Evolutionary conservation across 2,329 filamentous ascomycete species (phyloP), one percentile per base, ranked within the genome.

Genomic region (Xylaria sp.): DNA sequence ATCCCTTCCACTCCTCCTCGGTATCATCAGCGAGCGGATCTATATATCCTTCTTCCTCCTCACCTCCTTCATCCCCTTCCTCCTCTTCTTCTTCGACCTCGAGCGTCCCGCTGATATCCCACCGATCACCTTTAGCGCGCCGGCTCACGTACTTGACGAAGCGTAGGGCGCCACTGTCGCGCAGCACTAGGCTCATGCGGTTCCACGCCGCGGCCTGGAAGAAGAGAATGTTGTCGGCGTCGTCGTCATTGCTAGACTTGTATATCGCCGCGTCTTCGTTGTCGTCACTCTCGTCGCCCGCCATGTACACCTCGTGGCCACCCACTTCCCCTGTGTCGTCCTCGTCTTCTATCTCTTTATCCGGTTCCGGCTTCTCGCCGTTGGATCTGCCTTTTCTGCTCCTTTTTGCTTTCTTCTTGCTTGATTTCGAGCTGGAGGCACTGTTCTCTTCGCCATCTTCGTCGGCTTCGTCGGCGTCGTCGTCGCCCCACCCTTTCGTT

Each of bases 111-210:
- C 89, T 91, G 59, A 98, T 86, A 82, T 99, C 96, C 94, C 94
- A 98, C 52, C 96, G 87, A 81, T 98, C 96, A 0, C 96, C 96
- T 77, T 89, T 89, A 8, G 96, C 96, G 60, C 87, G 88, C 69
- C 86, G 86, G 81, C 92, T 97, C 25, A 99, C 92, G 80, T 98
- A 99, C 84, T 98, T 99, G 77, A 98, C 94, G 79, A 99, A 99
- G 79, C 93, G 91, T 78, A 99, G 85, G 15, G 92, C 91, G 15
- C 93, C 94, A 73, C 89, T 90, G 79, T 99, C 96, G 67, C 96
- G 88, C 74, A 98, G 84, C 39, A 98, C 96, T 73, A 99, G 89
- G 72, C 91, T 94, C 84, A 99, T 86, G 72, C 92, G 93, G 81
- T 98, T 98, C 96, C 96, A 99, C 18, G 87, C 80, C 1, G 87